These are phyloP conservation scores for Artemisia tridentata DNA, from an alignment of 129 eudicot species.

Conservation along the genomic window DNA sequence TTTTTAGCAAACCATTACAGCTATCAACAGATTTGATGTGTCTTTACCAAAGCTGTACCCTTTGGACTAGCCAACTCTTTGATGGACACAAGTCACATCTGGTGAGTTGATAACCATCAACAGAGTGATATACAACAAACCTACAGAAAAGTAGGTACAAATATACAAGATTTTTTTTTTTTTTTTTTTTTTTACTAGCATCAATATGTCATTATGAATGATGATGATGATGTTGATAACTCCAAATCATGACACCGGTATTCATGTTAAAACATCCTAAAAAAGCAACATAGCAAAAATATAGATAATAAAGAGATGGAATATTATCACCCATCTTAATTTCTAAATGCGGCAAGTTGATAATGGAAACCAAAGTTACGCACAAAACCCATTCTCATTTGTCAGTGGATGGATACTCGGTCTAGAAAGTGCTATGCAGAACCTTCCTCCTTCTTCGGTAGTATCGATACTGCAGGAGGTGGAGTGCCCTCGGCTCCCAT, in stretches of 20 bases:
- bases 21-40: too few species aligned
- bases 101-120: too few species aligned
- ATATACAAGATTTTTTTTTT: too few species aligned
- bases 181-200: too few species aligned
- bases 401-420: not conserved
- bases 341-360: conserved; percentile 18
- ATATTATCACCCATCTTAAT: conserved; percentile 18
- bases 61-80: too few species aligned
- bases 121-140: too few species aligned
- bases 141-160: too few species aligned
- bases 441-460: conserved; percentile 52
- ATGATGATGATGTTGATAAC: conserved; percentile 10
- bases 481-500: conserved; percentile 88
- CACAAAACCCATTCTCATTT: conserved; percentile 10
- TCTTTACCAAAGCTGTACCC: too few species aligned
- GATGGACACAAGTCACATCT: too few species aligned
- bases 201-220: conserved; percentile 14
- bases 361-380: conserved; percentile 16
- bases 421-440: conserved; percentile 14
- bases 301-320: not conserved
- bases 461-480: conserved; percentile 56
- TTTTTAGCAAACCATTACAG: too few species aligned
- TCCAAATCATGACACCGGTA: not conserved
- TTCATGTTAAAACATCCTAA: conserved; percentile 12
- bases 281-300: not conserved